phyloP scores from a whole-genome alignment of 345 rosid species.

The Noccaea caerulescens region DNA sequence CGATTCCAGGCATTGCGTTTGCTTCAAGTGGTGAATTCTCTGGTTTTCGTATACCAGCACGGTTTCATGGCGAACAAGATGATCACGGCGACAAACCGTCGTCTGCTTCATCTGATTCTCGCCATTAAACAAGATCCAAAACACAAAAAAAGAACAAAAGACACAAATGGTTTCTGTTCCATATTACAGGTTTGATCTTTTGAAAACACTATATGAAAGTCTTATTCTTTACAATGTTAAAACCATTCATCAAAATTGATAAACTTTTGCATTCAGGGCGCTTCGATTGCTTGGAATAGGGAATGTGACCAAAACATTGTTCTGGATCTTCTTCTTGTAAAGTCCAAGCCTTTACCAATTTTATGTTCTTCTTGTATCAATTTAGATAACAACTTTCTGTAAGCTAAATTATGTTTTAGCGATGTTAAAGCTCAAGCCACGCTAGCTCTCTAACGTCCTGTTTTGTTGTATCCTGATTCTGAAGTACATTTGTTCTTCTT shows the following conservation, averaged over 20 bases:
- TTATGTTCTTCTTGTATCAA: conserved; percentile 21
- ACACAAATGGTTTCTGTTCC: neutral
- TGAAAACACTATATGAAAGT: neutral
- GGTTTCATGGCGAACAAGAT: conserved; percentile 29
- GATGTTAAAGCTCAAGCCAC: too few relatives aligned
- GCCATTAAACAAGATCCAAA: conserved; percentile 23
- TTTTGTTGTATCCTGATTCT: conserved; percentile 17
- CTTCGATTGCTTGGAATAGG: neutral
- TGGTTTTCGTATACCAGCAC: conserved; percentile 39
- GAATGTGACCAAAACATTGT: conserved; percentile 13
- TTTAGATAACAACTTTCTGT: neutral
- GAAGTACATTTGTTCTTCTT: neutral
- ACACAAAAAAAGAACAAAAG: neutral
- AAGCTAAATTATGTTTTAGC: conserved; percentile 3
- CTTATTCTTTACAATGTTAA: neutral
- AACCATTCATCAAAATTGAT: neutral
- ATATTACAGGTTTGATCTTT: conserved; percentile 2
- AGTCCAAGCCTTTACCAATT: neutral
- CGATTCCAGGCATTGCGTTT: conserved; percentile 56
- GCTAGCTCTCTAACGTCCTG: conserved; percentile 19
- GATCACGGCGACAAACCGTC: conserved; percentile 23
- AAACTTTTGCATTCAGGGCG: neutral
- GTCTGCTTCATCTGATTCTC: conserved; percentile 41
- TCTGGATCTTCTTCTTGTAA: conserved; percentile 20
- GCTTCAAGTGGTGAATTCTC: conserved; percentile 41